Evolutionary conservation across 2,329 filamentous ascomycete species (phyloP), one percentile per base, ranked within the genome.

Genomic region (Knoxdaviesia proteae): DNA sequence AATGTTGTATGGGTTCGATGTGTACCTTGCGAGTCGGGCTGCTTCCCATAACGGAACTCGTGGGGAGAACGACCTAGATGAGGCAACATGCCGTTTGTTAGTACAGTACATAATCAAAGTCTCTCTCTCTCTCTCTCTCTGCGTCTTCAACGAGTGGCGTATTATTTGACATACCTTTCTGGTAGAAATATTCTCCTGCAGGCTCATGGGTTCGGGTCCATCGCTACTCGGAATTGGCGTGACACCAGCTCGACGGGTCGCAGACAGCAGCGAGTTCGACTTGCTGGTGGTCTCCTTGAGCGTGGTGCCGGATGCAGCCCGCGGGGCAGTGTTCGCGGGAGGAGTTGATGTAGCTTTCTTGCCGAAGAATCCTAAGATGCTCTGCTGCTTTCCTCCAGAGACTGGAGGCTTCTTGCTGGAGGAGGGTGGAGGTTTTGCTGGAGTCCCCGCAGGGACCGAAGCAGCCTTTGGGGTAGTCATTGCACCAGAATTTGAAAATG

Each of bases 141-240:
- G 20, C 20, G 20, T 20, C 20, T 20, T 20, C 20, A 20, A 20
- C 20, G 20, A 20, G 20, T 20, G 20, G 4, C 7, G 6, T n/a
- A 20, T 34, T 6, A 29, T 10, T 11, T 30, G 5, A n/a, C 7
- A 30, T 34, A 43, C 40, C 33, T 46, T 43, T 34, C 51, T 44
- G 38, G 56, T 55, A 44, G 64, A 63, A 44, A 72, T 65, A 47
- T 80, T 77, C 50, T 80, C 74, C 48, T 82, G 75, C 0, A 78
- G 80, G 56, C 76, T 80, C 1, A 69, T 66, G 29, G 75, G 75
- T 42, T 79, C 74, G 31, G 74, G 57, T 34, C 69, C 71, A 58
- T 92, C 84, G 58, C 84, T 92, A 58, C 83, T 93, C 5, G 84
- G 80, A 5, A 80, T 71, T 5, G 84, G 84, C 0, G 84, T 87